These are phyloP conservation scores for Brassica napus DNA, from an alignment of 345 rosid genomes.

Conservation along the genomic window Da-Ae NC_063451.1:45267001-45267500, in stretches of 20 bases:
- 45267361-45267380: not conserved
- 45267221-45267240: no score
- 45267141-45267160: not conserved
- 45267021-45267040: not conserved
- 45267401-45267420: not conserved
- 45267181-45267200: not conserved
- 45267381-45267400: not conserved
- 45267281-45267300: not conserved
- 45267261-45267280: no score
- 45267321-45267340: not conserved
- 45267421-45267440: no score
- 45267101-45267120: not conserved
- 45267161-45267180: not conserved
- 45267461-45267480: no score
- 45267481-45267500: no score
- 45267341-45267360: not conserved
- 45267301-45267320: not conserved
- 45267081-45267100: not conserved
- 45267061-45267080: not conserved
- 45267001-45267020: not conserved
- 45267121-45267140: not conserved
- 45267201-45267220: no score
- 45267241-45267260: no score
- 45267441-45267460: no score
- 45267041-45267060: not conserved